These are phyloP conservation scores for Citrullus mucosospermus DNA, from an alignment of 306 rosid species.

Conservation along the genomic window DNA sequence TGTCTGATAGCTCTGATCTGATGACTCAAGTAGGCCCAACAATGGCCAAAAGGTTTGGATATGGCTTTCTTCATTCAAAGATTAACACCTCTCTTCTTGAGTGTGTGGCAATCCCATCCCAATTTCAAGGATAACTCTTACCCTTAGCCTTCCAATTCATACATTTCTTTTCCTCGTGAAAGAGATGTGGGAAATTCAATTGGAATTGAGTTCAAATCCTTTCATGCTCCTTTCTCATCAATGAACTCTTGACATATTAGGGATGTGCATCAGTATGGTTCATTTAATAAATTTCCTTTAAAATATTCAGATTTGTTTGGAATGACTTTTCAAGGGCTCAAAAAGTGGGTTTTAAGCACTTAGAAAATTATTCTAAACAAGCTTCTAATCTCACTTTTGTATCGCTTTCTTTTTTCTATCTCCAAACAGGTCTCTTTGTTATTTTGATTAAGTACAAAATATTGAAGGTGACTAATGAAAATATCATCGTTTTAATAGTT, in stretches of 20 bases:
- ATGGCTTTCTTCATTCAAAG: not conserved
- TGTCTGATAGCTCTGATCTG: not conserved
- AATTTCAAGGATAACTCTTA: not conserved
- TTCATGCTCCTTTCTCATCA: not conserved
- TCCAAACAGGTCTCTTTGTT: not conserved
- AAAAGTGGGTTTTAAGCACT: no score
- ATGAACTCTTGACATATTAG: not conserved
- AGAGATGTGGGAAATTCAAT: not conserved
- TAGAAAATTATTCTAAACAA: no score
- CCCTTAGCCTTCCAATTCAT: not conserved
- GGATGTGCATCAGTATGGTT: not conserved
- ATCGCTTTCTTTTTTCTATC: not conserved
- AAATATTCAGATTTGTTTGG: not conserved
- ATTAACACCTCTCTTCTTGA: not conserved
- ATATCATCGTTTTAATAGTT: not conserved
- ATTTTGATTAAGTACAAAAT: not conserved
- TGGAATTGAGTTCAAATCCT: not conserved
- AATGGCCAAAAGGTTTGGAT: constrained; percentile 19
- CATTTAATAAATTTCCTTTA: no score
- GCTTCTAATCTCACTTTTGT: not conserved
- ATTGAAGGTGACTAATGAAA: not conserved
- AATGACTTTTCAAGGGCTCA: not conserved
- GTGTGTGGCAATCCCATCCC: constrained; percentile 12
- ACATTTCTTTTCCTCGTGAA: not conserved
- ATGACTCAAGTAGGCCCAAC: constrained; percentile 7